Base-by-base conservation (phyloP, 208 protist species). In the Tritrichomonas musculus region DNA sequence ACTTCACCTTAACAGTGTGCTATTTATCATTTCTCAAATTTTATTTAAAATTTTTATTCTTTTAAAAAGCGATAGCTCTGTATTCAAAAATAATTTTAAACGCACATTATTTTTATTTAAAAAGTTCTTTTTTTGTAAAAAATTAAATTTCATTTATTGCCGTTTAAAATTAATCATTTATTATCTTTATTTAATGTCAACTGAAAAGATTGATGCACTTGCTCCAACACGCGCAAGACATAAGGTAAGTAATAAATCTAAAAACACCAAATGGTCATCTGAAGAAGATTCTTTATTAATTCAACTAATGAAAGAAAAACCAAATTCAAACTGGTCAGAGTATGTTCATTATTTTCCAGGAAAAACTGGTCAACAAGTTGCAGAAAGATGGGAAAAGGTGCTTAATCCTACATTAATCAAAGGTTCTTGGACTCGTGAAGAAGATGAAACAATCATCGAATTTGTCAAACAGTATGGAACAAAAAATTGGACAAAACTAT, bases 401-500 rank as follows among this genome's bases (percentile, higher is more conserved):
- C 27, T 88, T 33, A 33, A 88, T 39, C 77, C 77, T 57, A 57
- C 44, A 41, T 39, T 88, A 17, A 88, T 88, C 9, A 88, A 88
- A 88, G 77, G 77, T 39, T 57, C 41, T 27, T 88, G 77, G 77
- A 88, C 77, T 57, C 41, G 77, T 5, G 47, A 95, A 94, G 94
- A 95, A 92, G 94, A 95, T 73, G 94, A 95, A 57, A 92, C 92
- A 60, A 94, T 95, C 49, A 60, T 93, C 57, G 57, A 93, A 41
- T 93, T 94, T 44, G 93, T 95, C 4, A 39, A 44, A 17, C 27
- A 92, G 72, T 47, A 94, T 84, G 94, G 94, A 64, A 94, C 92
- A 0, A 93, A 92, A n/a, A 95, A 95, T 44, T 96, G 95, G 95
- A 93, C 93, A 25, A 49, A 93, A 20, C 77, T 96, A 25, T 92